These are phyloP conservation scores for Vitis rupestris DNA, from an alignment of 164 flowering plant genomes.

Conservation along the genomic window DNA sequence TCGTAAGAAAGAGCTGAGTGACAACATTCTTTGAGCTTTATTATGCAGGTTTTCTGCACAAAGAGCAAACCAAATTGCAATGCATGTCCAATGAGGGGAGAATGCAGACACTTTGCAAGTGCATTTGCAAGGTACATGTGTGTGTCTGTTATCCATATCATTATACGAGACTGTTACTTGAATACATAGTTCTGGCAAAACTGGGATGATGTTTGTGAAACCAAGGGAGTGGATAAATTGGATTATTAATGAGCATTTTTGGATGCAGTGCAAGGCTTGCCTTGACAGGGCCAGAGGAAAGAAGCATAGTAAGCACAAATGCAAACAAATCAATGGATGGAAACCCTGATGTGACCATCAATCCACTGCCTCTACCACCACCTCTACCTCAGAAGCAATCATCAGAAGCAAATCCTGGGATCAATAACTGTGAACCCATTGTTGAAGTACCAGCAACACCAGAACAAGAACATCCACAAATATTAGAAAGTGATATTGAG, in stretches of 20 bases:
- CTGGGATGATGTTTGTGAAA: neutral
- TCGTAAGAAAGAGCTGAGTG: neutral
- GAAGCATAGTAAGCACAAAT: constrained; percentile 44
- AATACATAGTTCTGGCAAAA: too few species aligned
- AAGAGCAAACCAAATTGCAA: constrained; percentile 92
- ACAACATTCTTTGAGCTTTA: neutral
- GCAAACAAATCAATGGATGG: constrained; percentile 19
- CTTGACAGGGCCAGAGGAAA: constrained; percentile 83
- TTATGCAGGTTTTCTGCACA: constrained; percentile 89
- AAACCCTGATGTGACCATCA: constrained; percentile 11
- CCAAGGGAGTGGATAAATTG: neutral
- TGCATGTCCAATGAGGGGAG: constrained; percentile 96
- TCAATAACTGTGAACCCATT: constrained; percentile 38
- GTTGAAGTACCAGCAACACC: constrained; percentile 82
- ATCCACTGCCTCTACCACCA: constrained; percentile 29
- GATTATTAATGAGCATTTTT: constrained; percentile 11
- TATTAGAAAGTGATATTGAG: constrained; percentile 60
- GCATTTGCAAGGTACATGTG: constrained; percentile 80
- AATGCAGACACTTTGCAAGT: constrained; percentile 93
- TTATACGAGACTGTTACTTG: too few species aligned
- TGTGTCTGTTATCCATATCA: too few species aligned
- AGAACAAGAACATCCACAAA: constrained; percentile 56
- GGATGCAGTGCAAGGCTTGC: constrained; percentile 86
- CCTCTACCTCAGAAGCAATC: constrained; percentile 21
- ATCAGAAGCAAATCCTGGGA: constrained; percentile 14